Percentiles rank a stretch among this genome's conserved stretches.
phyloP scores from a whole-genome alignment of 352 stramenopile genomes.

The Globisporangium paroecandrum region DNA sequence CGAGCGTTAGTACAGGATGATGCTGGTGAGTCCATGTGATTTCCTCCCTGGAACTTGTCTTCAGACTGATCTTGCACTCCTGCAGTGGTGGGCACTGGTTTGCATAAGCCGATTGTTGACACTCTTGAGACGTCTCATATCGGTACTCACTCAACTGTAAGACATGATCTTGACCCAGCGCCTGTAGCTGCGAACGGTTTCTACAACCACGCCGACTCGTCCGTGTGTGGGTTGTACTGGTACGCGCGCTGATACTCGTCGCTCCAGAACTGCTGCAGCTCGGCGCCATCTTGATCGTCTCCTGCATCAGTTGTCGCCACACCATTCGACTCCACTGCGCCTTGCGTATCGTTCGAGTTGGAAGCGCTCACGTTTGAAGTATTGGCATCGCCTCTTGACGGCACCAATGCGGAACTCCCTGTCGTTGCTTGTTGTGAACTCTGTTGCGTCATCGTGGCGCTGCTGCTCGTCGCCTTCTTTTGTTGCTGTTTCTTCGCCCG shows the following conservation, averaged over 20 bases:
- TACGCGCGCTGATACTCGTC: constrained; percentile 56
- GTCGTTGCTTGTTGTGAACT: not conserved
- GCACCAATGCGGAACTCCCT: no score
- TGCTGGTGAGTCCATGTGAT: constrained; percentile 59
- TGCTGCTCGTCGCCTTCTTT: not conserved
- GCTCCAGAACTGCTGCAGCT: constrained; percentile 49
- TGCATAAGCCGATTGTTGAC: not conserved
- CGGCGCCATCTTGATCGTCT: constrained; percentile 2
- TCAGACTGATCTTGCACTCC: not conserved
- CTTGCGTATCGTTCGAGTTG: no score
- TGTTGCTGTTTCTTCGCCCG: constrained; percentile 25
- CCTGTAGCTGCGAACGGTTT: no score
- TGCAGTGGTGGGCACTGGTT: not conserved
- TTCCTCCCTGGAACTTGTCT: constrained; percentile 29
- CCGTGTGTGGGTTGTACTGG: constrained; percentile 40
- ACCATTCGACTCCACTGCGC: no score
- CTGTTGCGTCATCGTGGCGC: not conserved
- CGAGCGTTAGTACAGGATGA: constrained; percentile 48
- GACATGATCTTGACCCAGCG: no score
- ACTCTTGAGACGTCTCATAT: no score
- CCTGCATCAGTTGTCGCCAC: no score
- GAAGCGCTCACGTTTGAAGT: no score
- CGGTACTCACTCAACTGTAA: no score
- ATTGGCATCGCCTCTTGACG: no score
- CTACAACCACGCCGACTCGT: constrained; percentile 43